Conservation (phyloP, 2,329 filamentous ascomycete species). For the Gliomastix tumulicola region DNA sequence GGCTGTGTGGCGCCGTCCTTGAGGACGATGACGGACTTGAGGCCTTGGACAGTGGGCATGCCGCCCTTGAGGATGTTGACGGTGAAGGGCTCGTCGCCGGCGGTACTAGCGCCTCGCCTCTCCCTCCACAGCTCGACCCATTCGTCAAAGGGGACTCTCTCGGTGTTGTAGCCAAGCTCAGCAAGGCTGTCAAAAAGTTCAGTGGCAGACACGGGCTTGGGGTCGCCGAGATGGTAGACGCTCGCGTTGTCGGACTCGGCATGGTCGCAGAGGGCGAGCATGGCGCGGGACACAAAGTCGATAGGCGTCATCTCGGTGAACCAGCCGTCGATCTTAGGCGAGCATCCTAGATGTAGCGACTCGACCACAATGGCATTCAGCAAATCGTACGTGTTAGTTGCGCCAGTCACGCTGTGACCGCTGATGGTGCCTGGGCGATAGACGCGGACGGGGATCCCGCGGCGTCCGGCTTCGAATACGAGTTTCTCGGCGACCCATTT, state of each 20-base stretch:
- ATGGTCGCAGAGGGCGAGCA: constrained; percentile 62
- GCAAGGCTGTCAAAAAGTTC: constrained; percentile 57
- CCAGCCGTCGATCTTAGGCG: constrained; percentile 68
- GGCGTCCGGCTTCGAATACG: constrained; percentile 59
- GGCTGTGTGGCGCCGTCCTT: constrained; percentile 63
- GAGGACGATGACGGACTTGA: constrained; percentile 65
- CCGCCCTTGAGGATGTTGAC: constrained; percentile 73
- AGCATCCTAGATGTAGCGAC: constrained; percentile 64
- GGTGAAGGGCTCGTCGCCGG: constrained; percentile 66
- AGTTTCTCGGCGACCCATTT: constrained; percentile 79
- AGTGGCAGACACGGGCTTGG: constrained; percentile 59
- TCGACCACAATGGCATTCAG: constrained; percentile 71
- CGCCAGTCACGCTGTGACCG: constrained; percentile 67
- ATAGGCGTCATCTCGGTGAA: constrained; percentile 79
- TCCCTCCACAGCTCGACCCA: constrained; percentile 71
- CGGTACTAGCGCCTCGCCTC: constrained; percentile 56
- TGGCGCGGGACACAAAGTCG: constrained; percentile 71
- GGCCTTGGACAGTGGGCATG: constrained; percentile 69
- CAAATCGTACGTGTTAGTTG: constrained; percentile 73
- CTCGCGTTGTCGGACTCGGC: constrained; percentile 56
- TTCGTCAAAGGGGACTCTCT: constrained; percentile 60
- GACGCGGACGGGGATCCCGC: constrained; percentile 64
- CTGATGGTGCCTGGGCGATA: constrained; percentile 72
- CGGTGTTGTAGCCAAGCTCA: constrained; percentile 64
- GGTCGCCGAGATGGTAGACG: constrained; percentile 70